Evolutionary conservation across 306 rosid species (phyloP).

Genomic region (cucumber (Cucumis sativus)): Cucumber_9930_V3 NC_026657.2:25350501-25351000

Average conservation of each 20-base stretch:
- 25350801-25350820: background rate
- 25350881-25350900: background rate
- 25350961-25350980: background rate
- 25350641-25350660: background rate
- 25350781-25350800: background rate
- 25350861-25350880: background rate
- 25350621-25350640: background rate
- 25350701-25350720: background rate
- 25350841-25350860: too few relatives aligned
- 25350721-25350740: background rate
- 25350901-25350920: background rate
- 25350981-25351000: slow-evolving; percentile 5
- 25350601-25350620: too few relatives aligned
- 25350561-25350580: too few relatives aligned
- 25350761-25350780: background rate
- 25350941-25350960: background rate
- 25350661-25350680: background rate
- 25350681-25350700: background rate
- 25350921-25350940: background rate
- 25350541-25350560: too few relatives aligned
- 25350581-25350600: too few relatives aligned
- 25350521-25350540: too few relatives aligned
- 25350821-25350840: background rate
- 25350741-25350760: background rate
- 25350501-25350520: too few relatives aligned